Evolutionary conservation across 2,329 filamentous ascomycete species (phyloP).

Genomic region (Neonectria punicea): DNA sequence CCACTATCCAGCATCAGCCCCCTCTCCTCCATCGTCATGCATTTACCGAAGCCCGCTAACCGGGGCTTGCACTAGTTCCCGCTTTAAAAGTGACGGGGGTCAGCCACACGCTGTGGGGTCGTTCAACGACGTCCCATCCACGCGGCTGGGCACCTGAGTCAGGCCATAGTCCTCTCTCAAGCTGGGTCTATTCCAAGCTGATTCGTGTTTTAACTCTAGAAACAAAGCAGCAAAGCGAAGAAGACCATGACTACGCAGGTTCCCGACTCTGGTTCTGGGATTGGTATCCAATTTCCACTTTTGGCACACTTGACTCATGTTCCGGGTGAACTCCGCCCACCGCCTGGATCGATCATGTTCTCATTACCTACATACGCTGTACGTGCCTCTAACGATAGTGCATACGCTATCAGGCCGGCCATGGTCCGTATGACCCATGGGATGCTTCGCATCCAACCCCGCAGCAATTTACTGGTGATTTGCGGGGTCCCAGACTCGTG

Average conservation of each 20-base stretch:
- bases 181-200: neutral
- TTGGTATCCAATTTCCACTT: neutral
- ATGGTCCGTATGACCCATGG: conserved; percentile 11
- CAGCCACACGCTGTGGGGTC: conserved; percentile 35
- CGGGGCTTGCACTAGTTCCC: conserved; percentile 46
- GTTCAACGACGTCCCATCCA: conserved; percentile 45
- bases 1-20: conserved; percentile 20
- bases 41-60: conserved; percentile 44
- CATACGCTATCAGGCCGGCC: conserved; percentile 23
- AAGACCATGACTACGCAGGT: too few relatives aligned
- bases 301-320: neutral
- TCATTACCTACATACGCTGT: neutral
- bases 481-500: conserved; percentile 20
- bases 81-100: conserved; percentile 32
- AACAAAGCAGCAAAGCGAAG: neutral
- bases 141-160: conserved; percentile 33
- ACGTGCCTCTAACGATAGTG: conserved; percentile 14
- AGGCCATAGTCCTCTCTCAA: conserved; percentile 1
- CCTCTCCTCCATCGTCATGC: conserved; percentile 37
- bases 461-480: conserved; percentile 28
- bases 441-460: conserved; percentile 25
- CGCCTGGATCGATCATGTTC: neutral
- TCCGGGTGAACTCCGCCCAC: conserved; percentile 1
- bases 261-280: neutral
- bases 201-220: neutral